Percentiles rank a stretch among this genome's conserved stretches.
Conservation (phyloP, 805 yeast genomes). For the Cyberlindnera misumaiensis region DNA sequence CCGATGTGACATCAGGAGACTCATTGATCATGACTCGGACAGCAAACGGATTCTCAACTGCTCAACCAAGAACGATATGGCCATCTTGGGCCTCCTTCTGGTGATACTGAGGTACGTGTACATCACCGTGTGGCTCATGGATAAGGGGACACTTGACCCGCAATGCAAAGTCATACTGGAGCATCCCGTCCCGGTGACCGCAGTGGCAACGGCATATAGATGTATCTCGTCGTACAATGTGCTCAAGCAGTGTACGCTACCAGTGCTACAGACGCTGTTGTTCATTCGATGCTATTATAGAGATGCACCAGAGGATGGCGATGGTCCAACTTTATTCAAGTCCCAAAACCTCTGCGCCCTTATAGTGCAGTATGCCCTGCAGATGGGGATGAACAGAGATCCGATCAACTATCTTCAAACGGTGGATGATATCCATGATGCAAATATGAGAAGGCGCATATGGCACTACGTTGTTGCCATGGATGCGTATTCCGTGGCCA, state of each 20-base stretch:
- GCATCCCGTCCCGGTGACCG: constrained; percentile 31
- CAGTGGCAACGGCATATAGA: constrained; percentile 31
- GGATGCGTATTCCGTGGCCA: constrained; percentile 8
- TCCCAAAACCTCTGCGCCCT: constrained; percentile 31
- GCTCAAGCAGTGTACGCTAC: constrained; percentile 28
- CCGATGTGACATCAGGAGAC: constrained; percentile 17
- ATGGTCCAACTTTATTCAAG: constrained; percentile 34
- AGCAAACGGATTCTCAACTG: constrained; percentile 26
- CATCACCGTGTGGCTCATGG: constrained; percentile 25
- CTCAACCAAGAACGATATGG: constrained; percentile 33
- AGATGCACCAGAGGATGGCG: constrained; percentile 41
- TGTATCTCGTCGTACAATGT: constrained; percentile 37
- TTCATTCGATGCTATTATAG: constrained; percentile 32
- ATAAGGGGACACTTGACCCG: constrained; percentile 3
- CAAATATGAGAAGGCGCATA: constrained; percentile 14
- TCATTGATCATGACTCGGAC: constrained; percentile 26
- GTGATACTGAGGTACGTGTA: constrained; percentile 34
- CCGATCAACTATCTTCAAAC: constrained; percentile 26
- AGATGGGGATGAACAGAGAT: constrained; percentile 42
- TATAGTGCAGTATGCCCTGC: constrained; percentile 35
- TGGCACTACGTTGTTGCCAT: constrained; percentile 14
- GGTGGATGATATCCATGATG: constrained; percentile 2
- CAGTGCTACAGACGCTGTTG: constrained; percentile 36
- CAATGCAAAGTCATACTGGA: constrained; percentile 9
- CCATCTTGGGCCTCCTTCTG: constrained; percentile 32